Percentiles rank a stretch among this genome's conserved stretches.
Conservation (phyloP, 1,284 basidiomycete species). For the Trametes pubescens region DNA sequence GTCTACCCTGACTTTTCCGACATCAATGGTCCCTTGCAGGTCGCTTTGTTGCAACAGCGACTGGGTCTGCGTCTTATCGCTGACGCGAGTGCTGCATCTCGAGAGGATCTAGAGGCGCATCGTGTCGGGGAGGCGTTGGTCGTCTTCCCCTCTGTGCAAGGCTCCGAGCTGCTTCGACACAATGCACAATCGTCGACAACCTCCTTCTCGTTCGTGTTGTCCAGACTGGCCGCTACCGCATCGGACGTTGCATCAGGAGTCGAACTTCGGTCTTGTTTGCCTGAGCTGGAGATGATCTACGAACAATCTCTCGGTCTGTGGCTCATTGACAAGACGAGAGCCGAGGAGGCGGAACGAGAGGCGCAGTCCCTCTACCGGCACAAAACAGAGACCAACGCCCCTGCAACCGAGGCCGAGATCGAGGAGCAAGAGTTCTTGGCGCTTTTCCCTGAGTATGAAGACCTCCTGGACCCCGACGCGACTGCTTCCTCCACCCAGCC, state of each 20-base stretch:
- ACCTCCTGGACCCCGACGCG: slow-evolving; percentile 53
- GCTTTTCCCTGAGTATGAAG: slow-evolving; percentile 87
- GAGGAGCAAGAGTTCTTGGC: slow-evolving; percentile 85
- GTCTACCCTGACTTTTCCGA: slow-evolving; percentile 75
- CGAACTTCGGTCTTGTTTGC: slow-evolving; percentile 42
- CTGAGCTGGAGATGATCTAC: slow-evolving; percentile 61
- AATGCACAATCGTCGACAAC: slow-evolving; percentile 17
- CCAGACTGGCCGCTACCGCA: slow-evolving; percentile 60
- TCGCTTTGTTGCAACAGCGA: slow-evolving; percentile 73
- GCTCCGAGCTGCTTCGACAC: slow-evolving; percentile 49
- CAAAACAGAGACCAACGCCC: slow-evolving; percentile 65
- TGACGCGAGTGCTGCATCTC: slow-evolving; percentile 35
- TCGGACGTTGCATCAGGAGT: slow-evolving; percentile 51
- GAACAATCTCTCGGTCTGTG: slow-evolving; percentile 84
- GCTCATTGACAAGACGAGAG: slow-evolving; percentile 81
- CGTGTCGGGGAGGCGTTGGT: slow-evolving; percentile 48
- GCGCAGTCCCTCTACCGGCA: slow-evolving; percentile 84
- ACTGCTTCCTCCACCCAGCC: not conserved
- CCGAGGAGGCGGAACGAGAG: slow-evolving; percentile 70
- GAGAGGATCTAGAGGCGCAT: slow-evolving; percentile 17
- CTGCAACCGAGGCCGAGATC: slow-evolving; percentile 73
- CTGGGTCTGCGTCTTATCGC: slow-evolving; percentile 77
- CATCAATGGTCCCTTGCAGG: slow-evolving; percentile 70
- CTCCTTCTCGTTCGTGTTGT: slow-evolving; percentile 50
- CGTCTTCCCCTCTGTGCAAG: slow-evolving; percentile 62